A percentile compares a stretch with the other conserved stretches of the same genome.
Evolutionary conservation across 179 eudicot genomes (phyloP).

Genomic region (Spergularia azorica): DNA sequence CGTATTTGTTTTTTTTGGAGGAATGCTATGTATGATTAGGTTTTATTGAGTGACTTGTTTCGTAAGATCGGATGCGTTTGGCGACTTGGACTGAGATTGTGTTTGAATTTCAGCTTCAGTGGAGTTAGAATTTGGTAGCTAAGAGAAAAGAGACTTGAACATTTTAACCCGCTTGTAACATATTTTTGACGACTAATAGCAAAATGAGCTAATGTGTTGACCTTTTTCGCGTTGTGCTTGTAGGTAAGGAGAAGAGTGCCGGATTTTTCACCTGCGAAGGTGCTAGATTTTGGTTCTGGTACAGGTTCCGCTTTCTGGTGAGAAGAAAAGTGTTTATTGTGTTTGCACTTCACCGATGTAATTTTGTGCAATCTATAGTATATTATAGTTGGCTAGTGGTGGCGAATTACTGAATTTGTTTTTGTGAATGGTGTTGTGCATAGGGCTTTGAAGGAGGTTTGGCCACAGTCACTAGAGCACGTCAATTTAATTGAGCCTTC

Average conservation of each 20-base stretch:
- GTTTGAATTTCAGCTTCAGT: too few species aligned
- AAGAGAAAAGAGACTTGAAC: background rate
- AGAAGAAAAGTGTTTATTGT: slow-evolving; percentile 39
- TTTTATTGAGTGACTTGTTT: too few species aligned
- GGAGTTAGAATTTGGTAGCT: too few species aligned
- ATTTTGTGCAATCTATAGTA: background rate
- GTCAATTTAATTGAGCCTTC: slow-evolving; percentile 90
- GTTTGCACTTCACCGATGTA: background rate
- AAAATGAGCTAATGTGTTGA: background rate
- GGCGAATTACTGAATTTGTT: background rate
- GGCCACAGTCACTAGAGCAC: slow-evolving; percentile 65
- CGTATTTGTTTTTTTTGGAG: background rate
- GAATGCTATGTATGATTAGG: too few species aligned
- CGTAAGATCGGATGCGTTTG: too few species aligned
- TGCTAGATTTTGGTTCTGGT: slow-evolving; percentile 96
- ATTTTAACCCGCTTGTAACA: background rate
- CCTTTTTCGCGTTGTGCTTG: slow-evolving; percentile 12
- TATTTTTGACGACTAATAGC: too few species aligned
- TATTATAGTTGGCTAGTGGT: background rate
- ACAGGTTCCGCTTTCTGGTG: slow-evolving; percentile 94
- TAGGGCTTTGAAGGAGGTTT: slow-evolving; percentile 89
- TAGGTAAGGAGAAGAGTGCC: slow-evolving; percentile 79
- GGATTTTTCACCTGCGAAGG: slow-evolving; percentile 68
- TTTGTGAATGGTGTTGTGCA: slow-evolving; percentile 12
- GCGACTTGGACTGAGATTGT: too few species aligned